Conservation (phyloP, 495 filamentous ascomycete species). For the Penicillium soppii region DNA sequence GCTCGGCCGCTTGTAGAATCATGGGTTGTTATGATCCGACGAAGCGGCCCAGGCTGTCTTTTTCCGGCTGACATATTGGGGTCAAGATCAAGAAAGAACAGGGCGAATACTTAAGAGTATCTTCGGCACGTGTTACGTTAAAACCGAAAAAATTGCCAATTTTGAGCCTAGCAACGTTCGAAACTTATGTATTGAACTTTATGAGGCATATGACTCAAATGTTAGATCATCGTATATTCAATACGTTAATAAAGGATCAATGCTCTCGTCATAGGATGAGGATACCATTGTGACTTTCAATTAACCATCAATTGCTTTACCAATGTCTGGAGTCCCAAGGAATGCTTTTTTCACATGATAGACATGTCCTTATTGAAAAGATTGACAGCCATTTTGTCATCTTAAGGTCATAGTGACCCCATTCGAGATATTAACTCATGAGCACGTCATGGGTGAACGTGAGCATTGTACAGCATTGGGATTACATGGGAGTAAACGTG, state of each 20-base stretch:
- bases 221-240: conserved; percentile 11
- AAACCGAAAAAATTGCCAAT: not conserved
- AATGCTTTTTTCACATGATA: not conserved
- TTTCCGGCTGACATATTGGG: conserved; percentile 18
- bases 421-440: not conserved
- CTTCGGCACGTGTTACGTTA: not conserved
- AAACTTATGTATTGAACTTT: conserved; percentile 15
- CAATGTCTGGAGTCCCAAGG: conserved; percentile 10
- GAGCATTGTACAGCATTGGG: not conserved
- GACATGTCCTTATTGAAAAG: too few species aligned
- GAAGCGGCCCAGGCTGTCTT: conserved; percentile 15
- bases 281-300: conserved; percentile 9
- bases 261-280: conserved; percentile 12
- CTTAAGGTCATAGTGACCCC: not conserved
- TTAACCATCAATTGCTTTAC: conserved; percentile 9
- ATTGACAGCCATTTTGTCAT: not conserved
- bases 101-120: conserved; percentile 1
- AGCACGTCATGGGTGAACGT: not conserved
- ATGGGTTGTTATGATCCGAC: conserved; percentile 20
- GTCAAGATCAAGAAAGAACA: conserved; percentile 10
- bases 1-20: conserved; percentile 16
- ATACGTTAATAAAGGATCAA: conserved; percentile 7
- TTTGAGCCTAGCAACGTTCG: conserved; percentile 5
- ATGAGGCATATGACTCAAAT: conserved; percentile 16
- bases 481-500: not conserved